Base-by-base conservation (phyloP, 2,329 filamentous ascomycete species). In the Ophiostoma sp. region DNA sequence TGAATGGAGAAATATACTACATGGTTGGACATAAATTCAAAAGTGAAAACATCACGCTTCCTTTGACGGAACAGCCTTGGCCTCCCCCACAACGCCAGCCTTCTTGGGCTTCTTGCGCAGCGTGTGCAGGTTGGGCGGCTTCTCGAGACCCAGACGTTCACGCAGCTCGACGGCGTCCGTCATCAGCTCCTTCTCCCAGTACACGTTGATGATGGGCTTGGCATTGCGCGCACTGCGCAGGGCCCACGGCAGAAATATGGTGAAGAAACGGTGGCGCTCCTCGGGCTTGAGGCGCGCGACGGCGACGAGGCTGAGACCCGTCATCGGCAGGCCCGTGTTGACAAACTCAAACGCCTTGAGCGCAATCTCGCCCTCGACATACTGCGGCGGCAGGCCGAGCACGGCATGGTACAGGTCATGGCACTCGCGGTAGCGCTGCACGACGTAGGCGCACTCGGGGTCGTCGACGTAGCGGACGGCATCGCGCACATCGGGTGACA, bases 321-420 rank as follows among this genome's bases (percentile, higher is more conserved):
- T 96, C 95, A 99, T 99, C 0, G 95, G 95, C 69, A 99, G 81
- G 44, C 96, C 81, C 1, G 94, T 98, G 77, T 98, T 99, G 35
- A 93, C 89, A 78, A 97, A 99, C 81, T 99, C 95, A 75, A 99
- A 97, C 0, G 94, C 93, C 81, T 99, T 99, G 75, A 99, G 85
- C n/a, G 94, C 95, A 15, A 99, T 86, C 83, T 99, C 95, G 35
- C 95, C 95, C 82, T 99, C 95, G n/a, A 93, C 86, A 73, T 97
- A 90, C 60, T 96, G 87, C 0, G 95, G 95, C 0, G 95, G 95
- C 67, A 99, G 81, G 0, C 94, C 94, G 0, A 94, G 97, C 68
- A 99, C 83, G 0, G 95, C 94, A 79, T 99, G 95, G 81, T 96
- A 97, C 80, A 99, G 97, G 79, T 99, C 95, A 79, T 99, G 95